A percentile compares a stretch with the other conserved stretches of the same genome.
phyloP scores from a whole-genome alignment of 2,329 filamentous ascomycete species.

The Colletotrichum salicis region DNA sequence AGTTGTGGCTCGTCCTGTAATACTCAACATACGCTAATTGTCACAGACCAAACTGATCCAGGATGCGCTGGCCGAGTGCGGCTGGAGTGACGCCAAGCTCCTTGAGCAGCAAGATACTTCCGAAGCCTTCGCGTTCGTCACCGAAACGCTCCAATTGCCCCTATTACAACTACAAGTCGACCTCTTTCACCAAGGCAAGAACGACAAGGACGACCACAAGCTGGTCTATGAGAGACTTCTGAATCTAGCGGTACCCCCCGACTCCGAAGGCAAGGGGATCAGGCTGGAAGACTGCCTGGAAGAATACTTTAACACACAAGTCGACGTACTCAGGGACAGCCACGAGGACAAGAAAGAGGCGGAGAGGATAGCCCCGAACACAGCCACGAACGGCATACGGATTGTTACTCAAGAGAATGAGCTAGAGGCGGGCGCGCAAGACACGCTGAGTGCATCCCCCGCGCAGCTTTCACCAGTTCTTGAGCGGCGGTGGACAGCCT shows the following conservation, averaged over 20 bases:
- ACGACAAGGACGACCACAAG: conserved; percentile 89
- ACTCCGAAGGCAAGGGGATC: conserved; percentile 75
- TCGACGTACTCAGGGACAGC: conserved; percentile 85
- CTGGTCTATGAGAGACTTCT: conserved; percentile 91
- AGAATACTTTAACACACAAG: conserved; percentile 92
- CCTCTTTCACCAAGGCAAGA: conserved; percentile 90
- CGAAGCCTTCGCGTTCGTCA: conserved; percentile 95
- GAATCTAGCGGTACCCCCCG: conserved; percentile 88
- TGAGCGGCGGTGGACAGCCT: conserved; percentile 34
- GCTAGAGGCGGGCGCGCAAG: conserved; percentile 41
- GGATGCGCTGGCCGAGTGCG: conserved; percentile 83
- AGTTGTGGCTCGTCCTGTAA: conserved; percentile 39
- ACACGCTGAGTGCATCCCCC: conserved; percentile 47
- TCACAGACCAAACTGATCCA: conserved; percentile 82
- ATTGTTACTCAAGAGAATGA: conserved; percentile 47
- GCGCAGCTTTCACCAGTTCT: conserved; percentile 42
- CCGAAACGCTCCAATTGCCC: conserved; percentile 86
- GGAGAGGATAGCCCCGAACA: conserved; percentile 41
- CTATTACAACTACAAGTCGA: conserved; percentile 93
- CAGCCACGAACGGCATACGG: conserved; percentile 45
- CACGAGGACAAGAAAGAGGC: conserved; percentile 63
- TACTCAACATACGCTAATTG: conserved; percentile 40
- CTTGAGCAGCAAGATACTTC: conserved; percentile 94
- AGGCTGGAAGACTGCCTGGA: conserved; percentile 92
- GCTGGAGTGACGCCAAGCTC: conserved; percentile 83